Percentiles rank a stretch among this genome's conserved stretches.
phyloP scores from a whole-genome alignment of 2,329 filamentous ascomycete species.

The Penicillium sp. region DNA sequence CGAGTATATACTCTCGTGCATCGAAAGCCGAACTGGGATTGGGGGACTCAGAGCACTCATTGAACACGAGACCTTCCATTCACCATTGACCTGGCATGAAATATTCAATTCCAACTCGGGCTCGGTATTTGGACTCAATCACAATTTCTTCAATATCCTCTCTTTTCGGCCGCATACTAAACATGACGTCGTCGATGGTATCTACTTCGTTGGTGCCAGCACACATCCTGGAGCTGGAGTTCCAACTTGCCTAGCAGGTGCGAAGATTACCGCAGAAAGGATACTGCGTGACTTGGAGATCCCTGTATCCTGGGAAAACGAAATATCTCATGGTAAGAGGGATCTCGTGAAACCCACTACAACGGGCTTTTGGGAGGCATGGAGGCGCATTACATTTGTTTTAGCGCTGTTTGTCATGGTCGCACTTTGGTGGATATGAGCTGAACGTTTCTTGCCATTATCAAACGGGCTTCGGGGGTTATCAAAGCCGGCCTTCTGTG shows the following conservation, averaged over 20 bases:
- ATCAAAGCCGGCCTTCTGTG: neutral
- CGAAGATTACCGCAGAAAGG: constrained; percentile 4
- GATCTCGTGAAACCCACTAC: neutral
- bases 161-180: constrained; percentile 10
- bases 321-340: neutral
- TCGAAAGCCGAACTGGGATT: neutral
- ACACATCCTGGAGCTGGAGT: constrained; percentile 13
- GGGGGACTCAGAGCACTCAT: neutral
- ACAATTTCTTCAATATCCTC: constrained; percentile 11
- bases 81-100: constrained; percentile 3
- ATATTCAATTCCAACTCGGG: constrained; percentile 7
- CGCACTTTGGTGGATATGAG: neutral
- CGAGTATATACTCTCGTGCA: neutral
- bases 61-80: constrained; percentile 3
- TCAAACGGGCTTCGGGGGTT: neutral
- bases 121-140: constrained; percentile 9
- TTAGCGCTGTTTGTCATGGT: neutral
- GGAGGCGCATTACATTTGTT: neutral
- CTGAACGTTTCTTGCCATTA: neutral
- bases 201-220: constrained; percentile 13
- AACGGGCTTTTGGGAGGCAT: neutral
- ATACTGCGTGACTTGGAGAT: neutral
- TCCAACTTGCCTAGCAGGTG: constrained; percentile 10
- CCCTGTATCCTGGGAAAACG: constrained; percentile 25
- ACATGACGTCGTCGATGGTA: neutral